A percentile compares a stretch with the other conserved stretches of the same genome.
These are phyloP conservation scores for Neodidymelliopsis sp. DNA, from an alignment of 2,329 filamentous ascomycete genomes.

Conservation along the genomic window DNA sequence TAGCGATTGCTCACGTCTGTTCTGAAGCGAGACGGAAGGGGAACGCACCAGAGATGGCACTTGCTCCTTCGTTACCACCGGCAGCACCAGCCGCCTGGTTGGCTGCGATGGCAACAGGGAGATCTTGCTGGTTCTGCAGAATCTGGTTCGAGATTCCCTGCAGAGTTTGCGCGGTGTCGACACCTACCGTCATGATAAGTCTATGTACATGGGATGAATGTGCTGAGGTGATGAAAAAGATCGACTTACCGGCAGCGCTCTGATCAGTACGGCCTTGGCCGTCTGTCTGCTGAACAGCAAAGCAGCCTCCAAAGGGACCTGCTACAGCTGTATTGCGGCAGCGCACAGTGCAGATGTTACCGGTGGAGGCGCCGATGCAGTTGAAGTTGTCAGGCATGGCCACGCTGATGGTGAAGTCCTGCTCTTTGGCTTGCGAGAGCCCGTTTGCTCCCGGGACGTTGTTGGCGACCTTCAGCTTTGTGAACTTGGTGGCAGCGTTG, in stretches of 20 bases:
- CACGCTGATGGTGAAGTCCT: slow-evolving; percentile 66
- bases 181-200: slow-evolving; percentile 41
- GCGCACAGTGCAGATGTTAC: slow-evolving; percentile 68
- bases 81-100: slow-evolving; percentile 55
- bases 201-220: slow-evolving; percentile 24
- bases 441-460: slow-evolving; percentile 67
- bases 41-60: slow-evolving; percentile 53
- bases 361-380: slow-evolving; percentile 61
- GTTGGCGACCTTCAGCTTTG: slow-evolving; percentile 62
- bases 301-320: slow-evolving; percentile 69
- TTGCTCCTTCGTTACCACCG: slow-evolving; percentile 45
- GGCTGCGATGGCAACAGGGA: slow-evolving; percentile 56
- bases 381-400: slow-evolving; percentile 63
- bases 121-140: slow-evolving; percentile 59
- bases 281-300: slow-evolving; percentile 65
- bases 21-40: background rate
- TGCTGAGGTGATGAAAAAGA: slow-evolving; percentile 5
- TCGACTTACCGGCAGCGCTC: slow-evolving; percentile 38
- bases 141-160: slow-evolving; percentile 59
- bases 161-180: slow-evolving; percentile 58
- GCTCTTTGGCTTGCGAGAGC: slow-evolving; percentile 63
- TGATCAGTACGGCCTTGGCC: slow-evolving; percentile 35
- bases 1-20: slow-evolving; percentile 9
- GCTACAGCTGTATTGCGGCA: slow-evolving; percentile 68
- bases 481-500: slow-evolving; percentile 53